Percentiles rank a stretch among this genome's conserved stretches.
These are phyloP conservation scores for Ustilago shanxiensis DNA, from an alignment of 1,284 basidiomycete species.

Conservation along the genomic window DNA sequence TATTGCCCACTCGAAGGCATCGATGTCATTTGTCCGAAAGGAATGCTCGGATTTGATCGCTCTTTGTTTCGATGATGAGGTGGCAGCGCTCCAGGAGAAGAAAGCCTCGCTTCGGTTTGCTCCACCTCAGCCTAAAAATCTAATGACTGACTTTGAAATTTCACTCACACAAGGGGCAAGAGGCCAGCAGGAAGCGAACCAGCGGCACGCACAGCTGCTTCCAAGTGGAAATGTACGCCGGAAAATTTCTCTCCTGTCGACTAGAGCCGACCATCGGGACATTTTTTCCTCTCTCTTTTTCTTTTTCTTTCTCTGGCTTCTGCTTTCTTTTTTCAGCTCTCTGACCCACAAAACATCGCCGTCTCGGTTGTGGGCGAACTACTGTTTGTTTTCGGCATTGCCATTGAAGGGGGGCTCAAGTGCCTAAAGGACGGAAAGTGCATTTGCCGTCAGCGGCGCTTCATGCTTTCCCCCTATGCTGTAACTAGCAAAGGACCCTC, in stretches of 20 bases:
- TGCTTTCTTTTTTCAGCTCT: too few relatives aligned
- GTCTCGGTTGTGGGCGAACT: not conserved
- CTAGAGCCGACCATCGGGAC: constrained; percentile 4
- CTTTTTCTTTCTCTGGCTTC: too few relatives aligned
- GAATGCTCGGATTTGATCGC: constrained; percentile 11
- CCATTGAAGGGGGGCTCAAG: not conserved
- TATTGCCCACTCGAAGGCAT: not conserved
- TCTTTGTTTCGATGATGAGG: not conserved
- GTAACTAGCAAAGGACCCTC: constrained; percentile 3
- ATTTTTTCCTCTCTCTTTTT: not conserved
- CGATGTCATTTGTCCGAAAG: not conserved
- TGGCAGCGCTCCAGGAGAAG: not conserved
- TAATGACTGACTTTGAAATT: constrained; percentile 5
- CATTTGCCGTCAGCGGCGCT: constrained; percentile 19
- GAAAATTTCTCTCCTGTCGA: constrained; percentile 6
- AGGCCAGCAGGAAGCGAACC: not conserved
- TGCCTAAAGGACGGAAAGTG: not conserved
- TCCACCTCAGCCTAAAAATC: not conserved
- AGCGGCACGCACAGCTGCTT: constrained; percentile 1
- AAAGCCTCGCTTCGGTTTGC: not conserved
- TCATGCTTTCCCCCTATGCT: not conserved
- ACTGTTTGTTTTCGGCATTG: not conserved
- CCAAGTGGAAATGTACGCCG: not conserved
- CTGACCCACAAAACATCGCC: not conserved
- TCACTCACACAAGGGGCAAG: not conserved